Base-by-base conservation (phyloP, 805 yeast genomes). In the Lachancea sp. region DNA sequence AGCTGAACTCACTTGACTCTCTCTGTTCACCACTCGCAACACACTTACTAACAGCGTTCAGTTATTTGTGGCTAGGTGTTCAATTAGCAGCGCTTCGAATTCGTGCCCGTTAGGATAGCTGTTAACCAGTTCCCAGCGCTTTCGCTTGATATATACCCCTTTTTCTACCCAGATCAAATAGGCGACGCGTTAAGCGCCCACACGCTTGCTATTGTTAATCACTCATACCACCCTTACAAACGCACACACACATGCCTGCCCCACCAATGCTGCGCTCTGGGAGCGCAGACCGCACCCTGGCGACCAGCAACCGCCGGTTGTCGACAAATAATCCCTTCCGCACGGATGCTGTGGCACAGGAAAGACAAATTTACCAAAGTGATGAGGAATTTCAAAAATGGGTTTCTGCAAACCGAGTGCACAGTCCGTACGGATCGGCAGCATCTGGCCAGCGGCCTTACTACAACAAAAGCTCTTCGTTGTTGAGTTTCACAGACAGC, bases 251-350 rank as follows among this genome's bases (percentile, higher is more conserved):
- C 22, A 16, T 9, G 25, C 19, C 18, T 29, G 29, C 11, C 19
- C 16, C 6, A 13, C 26, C 27, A 10, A 25, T 29, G 31, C 13
- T 29, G 15, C 36, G 36, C 3, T 32, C 35, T 13, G 16, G 35
- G 12, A 32, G 35, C 15, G 5, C 31, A 12, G 31, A 29, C 15
- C 31, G 31, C 11, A 3, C 31, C 11, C 13, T n/a, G 19, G 32
- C 22, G n/a, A 8, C 7, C n/a, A 51, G 44, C 18, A 46, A 44
- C 26, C 66, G 73, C 51, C 74, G 71, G 2, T 67, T 80, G 43
- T 81, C 89, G 6, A 69, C 80, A 2, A 81, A 81, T 60, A 84
- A 84, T 54, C 91, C 91, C n/a, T 84, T 84, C 62, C 73, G 91
- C 57, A 69, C 70, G 45, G 72, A 71, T 6, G 56, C 70, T 35